Percentiles rank a stretch among this genome's conserved stretches.
These are phyloP conservation scores for Volvox reticuliferus DNA, from an alignment of 139 green algal genomes.

Conservation along the genomic window DNA sequence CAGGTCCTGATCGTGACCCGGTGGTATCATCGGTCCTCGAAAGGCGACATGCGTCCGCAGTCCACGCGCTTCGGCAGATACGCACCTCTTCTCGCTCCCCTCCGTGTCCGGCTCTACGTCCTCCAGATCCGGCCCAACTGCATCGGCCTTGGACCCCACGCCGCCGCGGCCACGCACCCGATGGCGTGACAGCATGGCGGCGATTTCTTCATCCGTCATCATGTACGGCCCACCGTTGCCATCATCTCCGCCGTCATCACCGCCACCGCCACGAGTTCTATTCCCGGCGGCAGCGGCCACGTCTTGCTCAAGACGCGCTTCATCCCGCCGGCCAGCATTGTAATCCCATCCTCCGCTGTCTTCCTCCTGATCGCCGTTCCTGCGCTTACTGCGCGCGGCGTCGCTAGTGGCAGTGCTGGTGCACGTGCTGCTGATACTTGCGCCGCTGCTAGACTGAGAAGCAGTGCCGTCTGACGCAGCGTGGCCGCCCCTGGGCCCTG, in stretches of 20 bases:
- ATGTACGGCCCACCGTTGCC: slow-evolving; percentile 12
- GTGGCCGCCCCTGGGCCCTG: not conserved
- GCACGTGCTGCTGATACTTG: not conserved
- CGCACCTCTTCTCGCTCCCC: not conserved
- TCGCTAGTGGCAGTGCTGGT: not conserved
- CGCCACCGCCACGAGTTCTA: not conserved
- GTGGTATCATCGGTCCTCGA: no score
- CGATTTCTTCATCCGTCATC: slow-evolving; percentile 61
- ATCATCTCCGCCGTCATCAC: not conserved
- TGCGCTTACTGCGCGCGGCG: not conserved
- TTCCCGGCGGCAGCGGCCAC: not conserved
- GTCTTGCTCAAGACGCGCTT: no score
- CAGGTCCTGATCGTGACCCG: no score
- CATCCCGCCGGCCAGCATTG: no score
- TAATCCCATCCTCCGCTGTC: no score
- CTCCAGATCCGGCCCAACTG: slow-evolving; percentile 34
- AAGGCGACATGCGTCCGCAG: no score
- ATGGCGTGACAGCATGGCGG: slow-evolving; percentile 43
- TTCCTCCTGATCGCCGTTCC: not conserved
- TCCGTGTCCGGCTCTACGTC: not conserved
- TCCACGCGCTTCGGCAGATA: no score
- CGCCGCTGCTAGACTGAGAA: not conserved
- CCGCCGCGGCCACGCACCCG: slow-evolving; percentile 40
- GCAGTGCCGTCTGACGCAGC: no score
- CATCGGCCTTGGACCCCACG: slow-evolving; percentile 44